Base-by-base conservation (phyloP, 495 filamentous ascomycete genomes). In the Delitschia confertaspora region DNA sequence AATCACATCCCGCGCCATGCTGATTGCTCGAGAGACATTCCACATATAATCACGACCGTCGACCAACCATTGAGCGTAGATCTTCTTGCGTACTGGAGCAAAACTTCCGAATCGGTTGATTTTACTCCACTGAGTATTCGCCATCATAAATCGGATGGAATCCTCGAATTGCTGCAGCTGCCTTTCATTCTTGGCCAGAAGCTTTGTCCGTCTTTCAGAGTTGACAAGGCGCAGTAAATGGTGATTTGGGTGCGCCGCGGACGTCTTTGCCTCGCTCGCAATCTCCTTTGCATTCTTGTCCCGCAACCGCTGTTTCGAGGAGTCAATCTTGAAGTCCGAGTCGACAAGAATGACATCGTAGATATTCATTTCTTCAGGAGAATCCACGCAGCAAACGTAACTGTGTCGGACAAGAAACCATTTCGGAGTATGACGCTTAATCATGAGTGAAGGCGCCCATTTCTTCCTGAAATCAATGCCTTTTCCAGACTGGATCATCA, bases 11-110 rank as follows among this genome's bases (percentile, higher is more conserved):
- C 85, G 85, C 8, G 91, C 91, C 78, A 95, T 95, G 61, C 82
- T 94, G 61, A 99, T 95, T 2, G 91, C 91, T 38, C 91, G 77
- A 4, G 87, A 94, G 5, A 96, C 88, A 55, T 95, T 88, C 91
- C 91, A 99, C 89, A 96, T 96, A 64, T 96, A 89, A 57, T 99
- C 91, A 36, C 91, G 75, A 10, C 85, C 91, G 63, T 99, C 91
- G 2, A 99, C 91, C 4, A 99, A 70, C 91, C 89, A 96, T 58
- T 95, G 88, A 3, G 89, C 91, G 67, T 88, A 88, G 21, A 91
- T 87, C 33, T 78, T 76, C 18, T 75, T 79, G 38, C 91, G 74
- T 6, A 96, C 82, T 2, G 91, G 91, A 0, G 91, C 93, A 66
- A 93, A 99, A 57, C 88, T 95, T 42, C 79, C 80, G 57, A 95